These are phyloP conservation scores for Asterionellopsis glacialis DNA, from an alignment of 108 stramenopile species.

Conservation along the genomic window DNA sequence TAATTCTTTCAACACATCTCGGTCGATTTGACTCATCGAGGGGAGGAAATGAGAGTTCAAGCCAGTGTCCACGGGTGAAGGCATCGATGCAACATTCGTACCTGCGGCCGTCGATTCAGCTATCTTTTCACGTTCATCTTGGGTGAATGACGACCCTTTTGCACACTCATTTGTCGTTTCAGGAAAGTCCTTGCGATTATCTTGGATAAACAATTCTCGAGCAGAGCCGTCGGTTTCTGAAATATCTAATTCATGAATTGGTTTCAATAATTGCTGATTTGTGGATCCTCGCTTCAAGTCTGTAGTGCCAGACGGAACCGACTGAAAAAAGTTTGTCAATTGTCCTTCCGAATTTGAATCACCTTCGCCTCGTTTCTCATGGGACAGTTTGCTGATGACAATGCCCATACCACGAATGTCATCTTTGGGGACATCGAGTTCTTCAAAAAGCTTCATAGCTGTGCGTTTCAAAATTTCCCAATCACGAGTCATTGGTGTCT, in stretches of 20 bases:
- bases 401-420: slow-evolving; percentile 87
- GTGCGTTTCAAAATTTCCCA: slow-evolving; percentile 29
- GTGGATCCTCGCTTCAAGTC: neutral
- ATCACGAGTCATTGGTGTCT: slow-evolving; percentile 53
- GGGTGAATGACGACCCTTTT: neutral
- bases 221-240: too few relatives aligned
- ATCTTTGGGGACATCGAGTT: slow-evolving; percentile 48
- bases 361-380: slow-evolving; percentile 11
- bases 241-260: neutral
- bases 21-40: slow-evolving; percentile 32
- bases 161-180: too few relatives aligned
- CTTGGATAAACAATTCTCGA: too few relatives aligned
- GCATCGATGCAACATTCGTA: neutral
- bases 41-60: too few relatives aligned
- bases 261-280: neutral
- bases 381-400: slow-evolving; percentile 53
- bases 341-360: neutral
- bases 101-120: neutral
- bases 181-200: too few relatives aligned
- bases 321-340: neutral
- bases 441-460: slow-evolving; percentile 55
- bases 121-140: neutral
- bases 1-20: slow-evolving; percentile 29
- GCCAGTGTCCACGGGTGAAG: neutral
- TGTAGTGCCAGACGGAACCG: neutral